Conservation (phyloP, 306 rosid species). For the Prunus davidiana region DNA sequence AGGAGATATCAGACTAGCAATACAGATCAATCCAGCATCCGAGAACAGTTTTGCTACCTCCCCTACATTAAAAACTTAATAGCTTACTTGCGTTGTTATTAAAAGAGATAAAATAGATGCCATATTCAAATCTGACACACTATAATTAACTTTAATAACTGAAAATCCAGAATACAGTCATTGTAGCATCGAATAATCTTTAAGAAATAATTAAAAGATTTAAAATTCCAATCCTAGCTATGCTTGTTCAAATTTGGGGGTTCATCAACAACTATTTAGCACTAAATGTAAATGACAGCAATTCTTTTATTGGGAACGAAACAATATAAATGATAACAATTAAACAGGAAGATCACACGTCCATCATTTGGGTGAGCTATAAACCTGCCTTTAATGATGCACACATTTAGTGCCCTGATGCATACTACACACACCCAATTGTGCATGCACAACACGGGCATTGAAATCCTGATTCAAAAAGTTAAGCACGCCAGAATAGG, state of each 20-base stretch:
- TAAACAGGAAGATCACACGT: background rate
- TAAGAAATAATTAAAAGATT: background rate
- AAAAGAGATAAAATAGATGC: background rate
- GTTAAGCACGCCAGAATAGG: background rate
- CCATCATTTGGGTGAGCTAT: background rate
- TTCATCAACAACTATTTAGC: background rate
- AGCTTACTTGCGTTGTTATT: background rate
- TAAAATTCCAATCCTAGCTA: background rate
- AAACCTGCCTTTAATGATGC: background rate
- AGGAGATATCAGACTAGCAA: slow-evolving; percentile 84
- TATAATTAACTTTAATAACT: background rate
- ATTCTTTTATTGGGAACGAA: background rate
- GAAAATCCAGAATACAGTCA: background rate
- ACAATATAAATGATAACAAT: background rate
- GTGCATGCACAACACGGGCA: background rate
- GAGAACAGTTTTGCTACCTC: slow-evolving; percentile 85
- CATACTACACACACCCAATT: background rate
- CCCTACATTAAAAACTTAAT: slow-evolving; percentile 39
- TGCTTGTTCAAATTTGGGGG: background rate
- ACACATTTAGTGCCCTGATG: background rate
- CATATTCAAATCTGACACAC: background rate
- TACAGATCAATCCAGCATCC: slow-evolving; percentile 71
- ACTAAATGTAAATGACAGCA: background rate
- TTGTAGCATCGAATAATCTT: background rate
- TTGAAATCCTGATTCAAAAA: background rate